A percentile compares a stretch with the other conserved stretches of the same genome.
Evolutionary conservation across 768 basidiomycete species (phyloP).

Genomic region (Tephrocybe sp.): DNA sequence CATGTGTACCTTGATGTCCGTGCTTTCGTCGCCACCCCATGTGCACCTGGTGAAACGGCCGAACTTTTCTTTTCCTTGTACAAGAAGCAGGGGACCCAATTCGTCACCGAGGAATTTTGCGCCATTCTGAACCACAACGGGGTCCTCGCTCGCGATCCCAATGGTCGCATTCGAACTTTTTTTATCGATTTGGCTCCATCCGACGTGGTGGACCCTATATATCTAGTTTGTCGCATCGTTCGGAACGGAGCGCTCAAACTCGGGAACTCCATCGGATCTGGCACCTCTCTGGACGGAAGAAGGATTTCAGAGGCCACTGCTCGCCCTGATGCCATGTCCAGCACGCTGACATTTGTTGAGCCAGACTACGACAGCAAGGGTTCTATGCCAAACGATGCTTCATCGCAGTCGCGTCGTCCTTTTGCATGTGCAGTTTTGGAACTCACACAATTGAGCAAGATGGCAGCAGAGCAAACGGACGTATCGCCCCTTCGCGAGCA

Average conservation of each 20-base stretch:
- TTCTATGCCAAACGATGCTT: slow-evolving; percentile 29
- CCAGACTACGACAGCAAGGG: slow-evolving; percentile 16
- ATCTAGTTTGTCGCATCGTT: slow-evolving; percentile 88
- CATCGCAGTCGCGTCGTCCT: slow-evolving; percentile 71
- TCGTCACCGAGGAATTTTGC: slow-evolving; percentile 93
- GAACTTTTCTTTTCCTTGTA: slow-evolving; percentile 95
- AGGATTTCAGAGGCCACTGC: slow-evolving; percentile 56
- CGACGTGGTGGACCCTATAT: slow-evolving; percentile 85
- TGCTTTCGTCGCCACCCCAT: slow-evolving; percentile 89
- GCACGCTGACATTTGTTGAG: slow-evolving; percentile 20
- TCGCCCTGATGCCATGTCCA: slow-evolving; percentile 35
- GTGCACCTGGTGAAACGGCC: slow-evolving; percentile 87
- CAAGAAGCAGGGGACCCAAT: slow-evolving; percentile 79
- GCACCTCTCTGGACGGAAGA: slow-evolving; percentile 44
- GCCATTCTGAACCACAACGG: slow-evolving; percentile 91
- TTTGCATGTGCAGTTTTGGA: slow-evolving; percentile 97
- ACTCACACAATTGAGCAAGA: slow-evolving; percentile 69
- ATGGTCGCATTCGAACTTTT: slow-evolving; percentile 75
- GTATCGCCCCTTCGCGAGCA: slow-evolving; percentile 70
- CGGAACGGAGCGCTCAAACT: slow-evolving; percentile 86
- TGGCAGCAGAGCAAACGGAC: slow-evolving; percentile 64
- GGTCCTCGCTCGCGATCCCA: slow-evolving; percentile 76
- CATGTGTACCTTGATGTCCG: slow-evolving; percentile 90
- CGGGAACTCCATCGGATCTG: slow-evolving; percentile 52
- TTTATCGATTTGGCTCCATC: slow-evolving; percentile 87